Evolutionary conservation across 768 basidiomycete species (phyloP).

Genomic region (Boletellus emodensis): DNA sequence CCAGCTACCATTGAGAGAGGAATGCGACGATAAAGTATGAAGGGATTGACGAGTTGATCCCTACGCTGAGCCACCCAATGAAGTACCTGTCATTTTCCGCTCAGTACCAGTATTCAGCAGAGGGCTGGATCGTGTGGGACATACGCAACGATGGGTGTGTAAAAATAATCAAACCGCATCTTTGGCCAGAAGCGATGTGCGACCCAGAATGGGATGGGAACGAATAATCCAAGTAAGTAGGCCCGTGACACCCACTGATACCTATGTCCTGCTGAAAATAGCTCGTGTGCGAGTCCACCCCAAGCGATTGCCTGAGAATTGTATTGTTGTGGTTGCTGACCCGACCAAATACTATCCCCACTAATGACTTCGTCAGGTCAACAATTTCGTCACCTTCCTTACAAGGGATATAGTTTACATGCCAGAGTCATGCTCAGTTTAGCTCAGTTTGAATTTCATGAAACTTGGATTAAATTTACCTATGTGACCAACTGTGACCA

Average conservation of each 20-base stretch:
- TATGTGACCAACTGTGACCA: too few relatives aligned
- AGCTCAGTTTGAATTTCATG: too few relatives aligned
- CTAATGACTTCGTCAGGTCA: too few relatives aligned
- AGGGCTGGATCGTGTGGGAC: not conserved
- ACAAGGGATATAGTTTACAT: too few relatives aligned
- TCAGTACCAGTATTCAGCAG: not conserved
- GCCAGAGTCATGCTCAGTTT: too few relatives aligned
- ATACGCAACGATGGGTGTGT: constrained; percentile 29
- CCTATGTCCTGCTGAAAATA: constrained; percentile 30
- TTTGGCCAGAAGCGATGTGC: constrained; percentile 34
- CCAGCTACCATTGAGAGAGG: constrained; percentile 36
- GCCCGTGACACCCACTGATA: constrained; percentile 41
- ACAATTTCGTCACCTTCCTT: too few relatives aligned
- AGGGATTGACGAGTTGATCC: constrained; percentile 27
- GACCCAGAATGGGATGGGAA: constrained; percentile 41
- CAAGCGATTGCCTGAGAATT: constrained; percentile 36
- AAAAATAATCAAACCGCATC: constrained; percentile 24
- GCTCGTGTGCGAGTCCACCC: constrained; percentile 36
- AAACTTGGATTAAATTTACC: constrained; percentile 45
- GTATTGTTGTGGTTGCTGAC: constrained; percentile 28
- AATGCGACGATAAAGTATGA: constrained; percentile 25
- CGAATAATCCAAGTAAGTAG: constrained; percentile 30
- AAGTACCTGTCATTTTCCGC: not conserved
- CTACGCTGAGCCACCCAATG: constrained; percentile 18
- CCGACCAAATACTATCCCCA: constrained; percentile 37